A percentile compares a stretch with the other conserved stretches of the same genome.
Evolutionary conservation across 2,329 filamentous ascomycete species (phyloP).

Genomic region (Aspergillus unguis): DNA sequence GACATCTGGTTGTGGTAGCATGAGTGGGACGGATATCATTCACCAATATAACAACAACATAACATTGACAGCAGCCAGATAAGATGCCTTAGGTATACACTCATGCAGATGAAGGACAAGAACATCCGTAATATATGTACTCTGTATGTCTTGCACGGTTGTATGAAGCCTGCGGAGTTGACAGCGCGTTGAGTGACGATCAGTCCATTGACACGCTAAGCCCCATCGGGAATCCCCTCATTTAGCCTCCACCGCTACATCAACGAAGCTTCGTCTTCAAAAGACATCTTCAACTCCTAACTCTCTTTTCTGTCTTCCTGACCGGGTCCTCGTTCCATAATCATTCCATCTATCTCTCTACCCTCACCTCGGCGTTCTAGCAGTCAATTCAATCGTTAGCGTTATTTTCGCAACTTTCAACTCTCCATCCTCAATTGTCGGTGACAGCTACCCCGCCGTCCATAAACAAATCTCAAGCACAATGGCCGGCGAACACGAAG

Average conservation of each 20-base stretch:
- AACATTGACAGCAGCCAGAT: no score
- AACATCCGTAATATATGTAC: no score
- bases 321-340: background rate
- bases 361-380: background rate
- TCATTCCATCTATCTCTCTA: background rate
- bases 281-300: background rate
- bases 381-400: background rate
- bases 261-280: conserved; percentile 9
- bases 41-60: no score
- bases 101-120: no score
- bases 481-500: conserved; percentile 66
- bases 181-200: background rate
- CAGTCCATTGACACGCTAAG: conserved; percentile 4
- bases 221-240: conserved; percentile 11
- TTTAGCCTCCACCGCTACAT: conserved; percentile 11
- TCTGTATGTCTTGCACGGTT: no score
- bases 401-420: background rate
- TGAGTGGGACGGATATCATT: no score
- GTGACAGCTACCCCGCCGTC: conserved; percentile 18
- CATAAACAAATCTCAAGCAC: conserved; percentile 27
- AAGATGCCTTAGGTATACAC: no score
- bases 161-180: no score
- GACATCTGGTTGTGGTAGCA: no score
- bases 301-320: background rate
- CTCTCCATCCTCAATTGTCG: conserved; percentile 7